phyloP scores from a whole-genome alignment of 805 yeast species.

The Schwanniomyces sp. region DNA sequence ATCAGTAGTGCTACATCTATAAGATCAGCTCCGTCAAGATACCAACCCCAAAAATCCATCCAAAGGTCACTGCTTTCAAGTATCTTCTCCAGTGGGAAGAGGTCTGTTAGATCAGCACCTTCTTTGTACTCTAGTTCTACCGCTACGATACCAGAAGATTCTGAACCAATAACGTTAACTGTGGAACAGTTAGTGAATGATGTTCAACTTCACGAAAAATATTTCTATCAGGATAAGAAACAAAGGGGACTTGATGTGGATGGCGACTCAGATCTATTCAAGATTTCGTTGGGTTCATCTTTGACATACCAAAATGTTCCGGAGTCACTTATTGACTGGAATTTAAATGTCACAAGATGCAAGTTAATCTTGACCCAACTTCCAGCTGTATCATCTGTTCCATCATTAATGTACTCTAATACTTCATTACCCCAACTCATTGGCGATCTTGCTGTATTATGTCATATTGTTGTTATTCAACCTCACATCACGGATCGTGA shows the following conservation, averaged over 20 bases:
- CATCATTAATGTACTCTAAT: constrained; percentile 32
- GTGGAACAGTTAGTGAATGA: constrained; percentile 46
- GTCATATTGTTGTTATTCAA: constrained; percentile 39
- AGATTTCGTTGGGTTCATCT: constrained; percentile 41
- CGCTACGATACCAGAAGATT: constrained; percentile 46
- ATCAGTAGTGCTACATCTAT: constrained; percentile 29
- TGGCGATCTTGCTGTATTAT: constrained; percentile 41
- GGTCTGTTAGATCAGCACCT: constrained; percentile 45
- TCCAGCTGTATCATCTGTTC: constrained; percentile 38
- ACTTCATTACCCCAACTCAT: constrained; percentile 38
- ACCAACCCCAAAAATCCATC: constrained; percentile 19
- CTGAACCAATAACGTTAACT: constrained; percentile 41
- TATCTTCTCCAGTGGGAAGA: constrained; percentile 33
- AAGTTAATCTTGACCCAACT: constrained; percentile 41
- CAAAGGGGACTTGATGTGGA: constrained; percentile 6
- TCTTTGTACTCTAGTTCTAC: constrained; percentile 41
- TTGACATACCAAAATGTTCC: constrained; percentile 37
- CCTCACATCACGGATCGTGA: constrained; percentile 44
- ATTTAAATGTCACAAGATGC: constrained; percentile 50
- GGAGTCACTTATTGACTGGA: constrained; percentile 51
- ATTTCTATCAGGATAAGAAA: constrained; percentile 15
- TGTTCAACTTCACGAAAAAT: constrained; percentile 36
- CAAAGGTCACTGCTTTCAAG: constrained; percentile 37
- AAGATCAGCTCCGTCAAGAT: constrained; percentile 41
- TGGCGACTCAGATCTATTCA: constrained; percentile 23